Conservation (phyloP, 345 rosid genomes). For the Citrus cavaleriei region DNA sequence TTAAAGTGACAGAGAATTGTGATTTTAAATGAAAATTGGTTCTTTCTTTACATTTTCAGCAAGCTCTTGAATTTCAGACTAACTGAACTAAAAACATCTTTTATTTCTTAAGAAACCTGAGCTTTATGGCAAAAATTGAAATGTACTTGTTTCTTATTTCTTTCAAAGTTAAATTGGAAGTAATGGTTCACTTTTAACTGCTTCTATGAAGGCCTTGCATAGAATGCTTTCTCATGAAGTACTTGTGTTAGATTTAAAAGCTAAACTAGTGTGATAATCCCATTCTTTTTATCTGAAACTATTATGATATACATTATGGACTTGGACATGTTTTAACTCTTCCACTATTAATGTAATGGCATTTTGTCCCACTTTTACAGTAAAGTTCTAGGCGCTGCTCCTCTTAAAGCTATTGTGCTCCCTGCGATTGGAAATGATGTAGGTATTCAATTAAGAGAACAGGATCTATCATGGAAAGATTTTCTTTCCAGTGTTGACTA, state of each 20-base stretch:
- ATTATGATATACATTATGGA: neutral
- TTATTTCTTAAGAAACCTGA: neutral
- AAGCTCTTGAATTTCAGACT: neutral
- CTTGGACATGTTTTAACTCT: neutral
- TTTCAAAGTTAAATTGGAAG: neutral
- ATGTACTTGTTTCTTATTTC: neutral
- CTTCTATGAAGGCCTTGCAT: neutral
- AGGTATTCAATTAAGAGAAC: constrained; percentile 51
- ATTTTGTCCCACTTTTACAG: constrained; percentile 31
- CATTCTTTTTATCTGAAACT: neutral
- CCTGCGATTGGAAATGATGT: constrained; percentile 51
- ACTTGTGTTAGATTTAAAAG: neutral
- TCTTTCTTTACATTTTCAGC: neutral
- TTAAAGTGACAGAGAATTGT: neutral
- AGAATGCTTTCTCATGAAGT: neutral
- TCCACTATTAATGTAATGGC: neutral
- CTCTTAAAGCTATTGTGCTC: constrained; percentile 66
- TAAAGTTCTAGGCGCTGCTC: constrained; percentile 78
- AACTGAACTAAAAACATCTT: neutral
- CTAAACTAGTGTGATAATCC: neutral
- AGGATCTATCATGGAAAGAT: constrained; percentile 65
- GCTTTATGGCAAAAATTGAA: neutral
- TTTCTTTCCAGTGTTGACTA: constrained; percentile 42
- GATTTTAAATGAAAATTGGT: neutral
- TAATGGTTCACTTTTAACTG: neutral